Percentiles rank a stretch among this genome's conserved stretches.
phyloP scores from a whole-genome alignment of 1,284 basidiomycete genomes.

The Ganoderma meredithae region DNA sequence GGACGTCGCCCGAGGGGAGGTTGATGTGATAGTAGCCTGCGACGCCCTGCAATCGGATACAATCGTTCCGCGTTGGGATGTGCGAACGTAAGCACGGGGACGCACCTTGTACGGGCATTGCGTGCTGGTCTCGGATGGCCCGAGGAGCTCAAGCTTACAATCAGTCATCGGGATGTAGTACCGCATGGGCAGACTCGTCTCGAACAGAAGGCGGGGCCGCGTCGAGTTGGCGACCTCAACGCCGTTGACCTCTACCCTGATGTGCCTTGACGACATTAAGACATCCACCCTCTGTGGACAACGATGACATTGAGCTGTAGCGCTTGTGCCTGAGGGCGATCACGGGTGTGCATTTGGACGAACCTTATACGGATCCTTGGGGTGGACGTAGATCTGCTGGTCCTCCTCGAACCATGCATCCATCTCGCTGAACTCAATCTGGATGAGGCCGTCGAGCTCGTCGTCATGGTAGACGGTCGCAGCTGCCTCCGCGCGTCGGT shows the following conservation, averaged over 20 bases:
- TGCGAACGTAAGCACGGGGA: constrained; percentile 9
- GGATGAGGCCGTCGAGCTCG: constrained; percentile 55
- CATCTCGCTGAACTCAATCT: constrained; percentile 56
- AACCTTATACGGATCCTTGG: constrained; percentile 76
- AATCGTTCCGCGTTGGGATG: constrained; percentile 10
- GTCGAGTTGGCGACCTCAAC: constrained; percentile 67
- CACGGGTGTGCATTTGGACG: not conserved
- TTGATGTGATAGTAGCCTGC: constrained; percentile 65
- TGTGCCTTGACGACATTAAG: constrained; percentile 63
- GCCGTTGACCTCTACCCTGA: constrained; percentile 66
- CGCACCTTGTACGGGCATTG: constrained; percentile 72
- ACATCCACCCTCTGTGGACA: constrained; percentile 62
- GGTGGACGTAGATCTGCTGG: constrained; percentile 64
- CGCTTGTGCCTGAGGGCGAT: not conserved
- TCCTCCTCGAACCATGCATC: constrained; percentile 77
- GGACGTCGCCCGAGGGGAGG: constrained; percentile 50
- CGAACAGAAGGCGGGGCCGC: constrained; percentile 61
- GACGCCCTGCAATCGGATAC: constrained; percentile 52
- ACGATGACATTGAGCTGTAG: not conserved
- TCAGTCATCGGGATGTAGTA: constrained; percentile 70
- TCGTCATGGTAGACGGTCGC: constrained; percentile 52
- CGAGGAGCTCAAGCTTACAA: constrained; percentile 58
- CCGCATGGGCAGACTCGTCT: constrained; percentile 62
- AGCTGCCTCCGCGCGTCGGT: constrained; percentile 47
- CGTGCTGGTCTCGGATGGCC: constrained; percentile 53